Conservation (phyloP, 2,329 filamentous ascomycete species). For the Cercospora sesami region DNA sequence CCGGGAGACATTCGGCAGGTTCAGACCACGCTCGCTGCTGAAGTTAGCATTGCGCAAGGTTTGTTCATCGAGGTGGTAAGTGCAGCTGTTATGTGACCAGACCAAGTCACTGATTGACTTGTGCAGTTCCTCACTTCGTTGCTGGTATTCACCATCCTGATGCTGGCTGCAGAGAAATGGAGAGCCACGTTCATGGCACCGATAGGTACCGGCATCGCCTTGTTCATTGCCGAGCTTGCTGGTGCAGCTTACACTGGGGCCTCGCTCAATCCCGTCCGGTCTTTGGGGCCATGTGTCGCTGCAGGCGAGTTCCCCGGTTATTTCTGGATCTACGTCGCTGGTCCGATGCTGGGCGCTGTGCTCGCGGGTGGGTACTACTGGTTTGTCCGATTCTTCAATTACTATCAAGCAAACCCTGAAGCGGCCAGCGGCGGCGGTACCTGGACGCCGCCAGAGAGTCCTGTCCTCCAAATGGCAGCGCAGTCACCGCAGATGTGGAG, state of each 20-base stretch:
- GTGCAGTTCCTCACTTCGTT: constrained; percentile 34
- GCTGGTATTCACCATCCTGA: constrained; percentile 38
- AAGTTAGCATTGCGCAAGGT: constrained; percentile 34
- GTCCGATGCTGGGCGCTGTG: constrained; percentile 34
- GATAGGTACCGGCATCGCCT: constrained; percentile 30
- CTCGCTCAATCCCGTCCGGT: constrained; percentile 38
- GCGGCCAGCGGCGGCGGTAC: constrained; percentile 8
- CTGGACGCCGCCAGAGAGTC: constrained; percentile 9
- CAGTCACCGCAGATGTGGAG: background rate
- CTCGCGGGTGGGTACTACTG: constrained; percentile 37
- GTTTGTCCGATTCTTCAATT: constrained; percentile 33
- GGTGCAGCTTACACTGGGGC: constrained; percentile 37
- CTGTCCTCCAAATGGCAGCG: background rate
- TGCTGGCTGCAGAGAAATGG: constrained; percentile 40
- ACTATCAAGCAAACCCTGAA: constrained; percentile 30
- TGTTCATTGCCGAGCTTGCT: constrained; percentile 28
- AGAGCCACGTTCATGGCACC: constrained; percentile 35
- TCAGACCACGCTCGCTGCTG: constrained; percentile 34
- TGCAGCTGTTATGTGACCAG: background rate
- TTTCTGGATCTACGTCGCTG: constrained; percentile 36
- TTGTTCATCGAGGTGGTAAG: constrained; percentile 39
- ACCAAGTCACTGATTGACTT: constrained; percentile 5
- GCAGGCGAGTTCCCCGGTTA: constrained; percentile 32
- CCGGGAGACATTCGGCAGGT: constrained; percentile 34
- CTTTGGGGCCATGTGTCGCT: constrained; percentile 37